A percentile compares a stretch with the other conserved stretches of the same genome.
These are phyloP conservation scores for Marasmius oreades DNA, from an alignment of 1,284 basidiomycete species.

Conservation along the genomic window DNA sequence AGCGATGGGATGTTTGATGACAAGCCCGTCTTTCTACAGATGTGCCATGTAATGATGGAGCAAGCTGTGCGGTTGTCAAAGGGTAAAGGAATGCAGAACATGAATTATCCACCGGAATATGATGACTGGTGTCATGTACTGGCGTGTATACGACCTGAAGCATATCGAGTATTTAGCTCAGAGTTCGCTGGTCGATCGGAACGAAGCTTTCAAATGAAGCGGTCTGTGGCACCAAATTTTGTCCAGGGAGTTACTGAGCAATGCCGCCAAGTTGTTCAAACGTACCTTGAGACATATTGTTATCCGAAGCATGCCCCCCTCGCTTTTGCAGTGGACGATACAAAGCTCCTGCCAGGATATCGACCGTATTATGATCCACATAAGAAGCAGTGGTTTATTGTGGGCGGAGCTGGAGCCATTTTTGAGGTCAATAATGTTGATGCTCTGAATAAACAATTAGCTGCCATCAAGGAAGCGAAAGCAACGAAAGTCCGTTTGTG, in stretches of 20 bases:
- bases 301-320: neutral
- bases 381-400: neutral
- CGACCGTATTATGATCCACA: neutral
- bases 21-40: neutral
- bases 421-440: neutral
- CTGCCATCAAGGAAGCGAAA: neutral
- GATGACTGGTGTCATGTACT: neutral
- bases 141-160: neutral
- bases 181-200: neutral
- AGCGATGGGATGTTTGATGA: neutral
- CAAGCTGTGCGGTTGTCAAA: neutral
- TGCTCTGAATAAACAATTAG: neutral
- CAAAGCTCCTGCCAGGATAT: neutral
- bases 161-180: neutral
- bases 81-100: neutral
- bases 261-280: neutral
- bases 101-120: neutral
- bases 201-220: neutral
- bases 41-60: neutral
- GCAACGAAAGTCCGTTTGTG: neutral
- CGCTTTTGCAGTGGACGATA: neutral
- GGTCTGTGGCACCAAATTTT: neutral
- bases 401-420: neutral
- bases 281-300: neutral
- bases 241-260: neutral